Evolutionary conservation across 768 basidiomycete species (phyloP), one percentile per base, ranked within the genome.

Genomic region (Coprinellus micaceus): DNA sequence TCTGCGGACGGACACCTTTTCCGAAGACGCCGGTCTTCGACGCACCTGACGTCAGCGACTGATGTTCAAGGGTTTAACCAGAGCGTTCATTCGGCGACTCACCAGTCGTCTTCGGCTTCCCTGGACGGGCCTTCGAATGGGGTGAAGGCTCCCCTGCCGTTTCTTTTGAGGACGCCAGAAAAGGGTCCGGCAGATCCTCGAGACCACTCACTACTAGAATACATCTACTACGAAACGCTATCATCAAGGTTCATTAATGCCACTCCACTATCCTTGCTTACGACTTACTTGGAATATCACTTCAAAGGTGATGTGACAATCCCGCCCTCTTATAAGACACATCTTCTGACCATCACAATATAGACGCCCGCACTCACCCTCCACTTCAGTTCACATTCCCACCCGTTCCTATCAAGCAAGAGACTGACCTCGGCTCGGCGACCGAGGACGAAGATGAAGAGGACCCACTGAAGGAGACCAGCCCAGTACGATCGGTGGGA

Each of bases 161-260:
- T 74, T 33, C 56, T 79, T 53, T 62, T 76, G 30, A 64, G 71
- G 29, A 71, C 74, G 4, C 56, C 72, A 28, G 66, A 73, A 5
- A 75, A 74, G 51, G 64, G 74, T 3, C 78, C 82, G 0, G 59
- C 63, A 2, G 82, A 90, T 63, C 88, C 88, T 2, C 75, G 85
- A 9, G 86, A 90, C 57, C 89, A 90, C 63, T 76, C 79, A 0
- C 60, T 87, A 12, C 71, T 91, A 22, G 82, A 85, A 61, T 70
- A 69, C 44, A 84, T 89, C 11, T 90, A 88, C 71, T 76, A 71
- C 19, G 82, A 85, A 60, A 84, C 86, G 82, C 84, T 89, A 25
- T 80, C 80, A 4, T 74, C 81, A 13, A 72, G 86, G 33, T 89
- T 87, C 62, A 83, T 91, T 62, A 89, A 89, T 64, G 68, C 80